These are phyloP conservation scores for Tulasnella sp. DNA, from an alignment of 768 basidiomycete genomes.

Conservation along the genomic window DNA sequence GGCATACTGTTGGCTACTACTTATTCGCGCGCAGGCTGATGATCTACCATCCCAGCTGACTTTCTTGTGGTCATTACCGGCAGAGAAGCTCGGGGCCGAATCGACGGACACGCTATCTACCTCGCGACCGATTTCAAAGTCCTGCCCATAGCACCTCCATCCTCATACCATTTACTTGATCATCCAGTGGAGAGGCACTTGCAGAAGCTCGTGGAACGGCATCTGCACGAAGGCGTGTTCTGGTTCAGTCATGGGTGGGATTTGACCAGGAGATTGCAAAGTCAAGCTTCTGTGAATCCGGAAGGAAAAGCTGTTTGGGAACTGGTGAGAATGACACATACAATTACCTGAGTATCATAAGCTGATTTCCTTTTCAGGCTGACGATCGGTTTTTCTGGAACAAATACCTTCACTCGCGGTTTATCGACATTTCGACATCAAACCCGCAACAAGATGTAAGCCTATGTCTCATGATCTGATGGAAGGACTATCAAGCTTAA, in stretches of 20 bases:
- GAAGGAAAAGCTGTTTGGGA: conserved; percentile 58
- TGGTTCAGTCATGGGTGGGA: conserved; percentile 89
- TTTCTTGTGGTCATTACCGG: conserved; percentile 84
- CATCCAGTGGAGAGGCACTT: conserved; percentile 84
- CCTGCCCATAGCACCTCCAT: conserved; percentile 66
- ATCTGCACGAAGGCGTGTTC: conserved; percentile 68
- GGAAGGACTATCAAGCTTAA: not conserved
- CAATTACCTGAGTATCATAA: no score
- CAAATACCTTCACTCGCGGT: conserved; percentile 51
- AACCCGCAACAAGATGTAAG: conserved; percentile 57
- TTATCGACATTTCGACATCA: conserved; percentile 44
- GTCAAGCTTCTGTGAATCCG: conserved; percentile 40
- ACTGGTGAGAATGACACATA: conserved; percentile 38
- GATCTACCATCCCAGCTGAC: conserved; percentile 55
- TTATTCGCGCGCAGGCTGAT: not conserved
- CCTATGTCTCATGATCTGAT: not conserved
- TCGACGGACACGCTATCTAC: conserved; percentile 82
- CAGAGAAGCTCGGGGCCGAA: conserved; percentile 60
- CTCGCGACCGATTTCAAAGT: conserved; percentile 85
- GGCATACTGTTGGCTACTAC: conserved; percentile 10
- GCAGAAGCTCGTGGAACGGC: conserved; percentile 73
- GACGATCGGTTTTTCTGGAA: conserved; percentile 99
- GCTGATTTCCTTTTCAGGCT: conserved; percentile 46
- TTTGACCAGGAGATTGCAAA: conserved; percentile 76
- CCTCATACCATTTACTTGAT: conserved; percentile 40